Conservation (phyloP, 495 filamentous ascomycete genomes). For the Trichoderma virens region DNA sequence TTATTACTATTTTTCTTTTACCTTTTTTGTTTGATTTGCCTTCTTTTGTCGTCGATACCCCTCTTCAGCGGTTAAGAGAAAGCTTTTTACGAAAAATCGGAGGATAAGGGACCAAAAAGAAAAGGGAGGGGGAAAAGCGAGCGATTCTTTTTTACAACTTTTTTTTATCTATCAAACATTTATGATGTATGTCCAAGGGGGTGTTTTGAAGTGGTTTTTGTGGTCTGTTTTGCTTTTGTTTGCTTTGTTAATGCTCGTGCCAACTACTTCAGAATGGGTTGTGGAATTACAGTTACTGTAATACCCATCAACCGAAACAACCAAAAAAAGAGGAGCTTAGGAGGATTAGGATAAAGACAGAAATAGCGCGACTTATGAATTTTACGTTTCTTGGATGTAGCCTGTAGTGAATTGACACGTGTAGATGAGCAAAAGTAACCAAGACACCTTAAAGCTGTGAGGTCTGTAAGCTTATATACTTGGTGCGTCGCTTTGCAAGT, state of each 20-base stretch:
- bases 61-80: slow-evolving; percentile 3
- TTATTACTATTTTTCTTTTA: background rate
- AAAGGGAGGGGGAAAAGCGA: background rate
- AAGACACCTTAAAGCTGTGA: background rate
- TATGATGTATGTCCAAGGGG: background rate
- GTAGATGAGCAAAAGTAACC: background rate
- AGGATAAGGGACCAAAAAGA: background rate
- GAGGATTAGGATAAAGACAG: background rate
- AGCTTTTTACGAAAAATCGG: background rate
- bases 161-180: background rate
- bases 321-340: background rate
- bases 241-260: background rate
- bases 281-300: background rate
- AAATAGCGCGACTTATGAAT: background rate
- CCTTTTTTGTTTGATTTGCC: background rate
- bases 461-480: background rate
- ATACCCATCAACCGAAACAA: background rate
- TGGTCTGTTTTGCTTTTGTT: background rate
- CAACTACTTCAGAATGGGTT: background rate
- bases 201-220: background rate
- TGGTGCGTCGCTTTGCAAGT: too few relatives aligned
- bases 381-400: background rate
- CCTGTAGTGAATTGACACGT: background rate
- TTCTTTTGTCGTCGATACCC: slow-evolving; percentile 7
- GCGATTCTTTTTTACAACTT: slow-evolving; percentile 3